Conservation (phyloP, 176 grass and related monocot species). For the Cenchrus purpureus region DNA sequence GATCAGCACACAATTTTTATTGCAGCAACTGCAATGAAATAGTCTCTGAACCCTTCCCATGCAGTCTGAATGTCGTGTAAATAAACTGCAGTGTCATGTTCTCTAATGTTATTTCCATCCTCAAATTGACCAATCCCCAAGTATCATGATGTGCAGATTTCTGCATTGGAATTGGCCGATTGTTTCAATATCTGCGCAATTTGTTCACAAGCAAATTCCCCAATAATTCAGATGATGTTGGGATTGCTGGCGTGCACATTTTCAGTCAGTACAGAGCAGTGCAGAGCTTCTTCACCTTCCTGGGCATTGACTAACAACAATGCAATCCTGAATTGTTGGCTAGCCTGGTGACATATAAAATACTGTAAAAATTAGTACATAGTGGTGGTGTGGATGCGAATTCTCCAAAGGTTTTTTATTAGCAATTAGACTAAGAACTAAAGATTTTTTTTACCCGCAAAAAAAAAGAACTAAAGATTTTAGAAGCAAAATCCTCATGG, state of each 20-base stretch:
- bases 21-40: constrained; percentile 54
- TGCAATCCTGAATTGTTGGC: not conserved
- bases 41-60: not conserved
- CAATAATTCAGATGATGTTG: not conserved
- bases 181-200: not conserved
- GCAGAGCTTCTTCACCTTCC: not conserved
- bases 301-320: too few species aligned
- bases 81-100: constrained; percentile 45
- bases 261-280: not conserved
- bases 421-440: too few species aligned
- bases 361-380: not conserved
- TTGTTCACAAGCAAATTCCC: not conserved
- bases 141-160: not conserved
- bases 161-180: not conserved
- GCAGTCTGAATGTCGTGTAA: constrained; percentile 50
- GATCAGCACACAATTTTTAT: constrained; percentile 28
- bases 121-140: not conserved
- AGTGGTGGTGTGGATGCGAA: not conserved
- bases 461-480: too few species aligned
- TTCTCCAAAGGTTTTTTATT: not conserved
- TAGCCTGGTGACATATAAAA: not conserved
- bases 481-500: not conserved
- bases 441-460: too few species aligned
- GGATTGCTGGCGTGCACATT: not conserved
- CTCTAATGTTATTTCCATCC: constrained; percentile 26